Evolutionary conservation across 2,329 filamentous ascomycete species (phyloP).

Genomic region (Didymosphaeria variabile): DNA sequence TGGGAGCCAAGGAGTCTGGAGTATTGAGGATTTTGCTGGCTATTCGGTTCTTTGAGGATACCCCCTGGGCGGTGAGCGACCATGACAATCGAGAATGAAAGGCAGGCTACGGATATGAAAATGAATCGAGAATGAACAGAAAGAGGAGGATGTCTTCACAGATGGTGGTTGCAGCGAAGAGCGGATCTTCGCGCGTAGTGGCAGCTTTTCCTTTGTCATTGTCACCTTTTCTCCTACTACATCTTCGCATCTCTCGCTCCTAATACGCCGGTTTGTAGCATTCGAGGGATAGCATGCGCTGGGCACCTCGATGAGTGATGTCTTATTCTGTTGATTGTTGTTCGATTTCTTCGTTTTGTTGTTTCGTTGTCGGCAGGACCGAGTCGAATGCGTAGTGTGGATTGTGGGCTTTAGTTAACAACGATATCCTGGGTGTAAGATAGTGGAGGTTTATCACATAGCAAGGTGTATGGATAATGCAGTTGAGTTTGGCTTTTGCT

Average conservation of each 20-base stretch:
- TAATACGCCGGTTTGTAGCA: slow-evolving; percentile 33
- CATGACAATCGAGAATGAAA: slow-evolving; percentile 14
- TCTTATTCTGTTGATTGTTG: slow-evolving; percentile 12
- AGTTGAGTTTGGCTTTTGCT: neutral
- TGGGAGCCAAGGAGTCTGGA: slow-evolving; percentile 35
- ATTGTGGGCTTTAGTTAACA: slow-evolving; percentile 8
- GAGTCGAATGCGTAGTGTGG: slow-evolving; percentile 15
- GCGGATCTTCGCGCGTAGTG: neutral
- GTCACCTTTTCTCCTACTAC: slow-evolving; percentile 16
- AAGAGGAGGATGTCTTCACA: neutral
- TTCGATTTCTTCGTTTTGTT: slow-evolving; percentile 10
- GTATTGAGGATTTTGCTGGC: slow-evolving; percentile 22
- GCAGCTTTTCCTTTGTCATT: slow-evolving; percentile 19
- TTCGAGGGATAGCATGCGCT: slow-evolving; percentile 26
- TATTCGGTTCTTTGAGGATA: slow-evolving; percentile 39
- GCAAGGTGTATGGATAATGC: slow-evolving; percentile 9
- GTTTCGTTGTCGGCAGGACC: slow-evolving; percentile 30
- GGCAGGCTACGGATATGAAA: slow-evolving; percentile 11
- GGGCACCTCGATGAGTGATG: slow-evolving; percentile 24
- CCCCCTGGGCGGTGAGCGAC: slow-evolving; percentile 28
- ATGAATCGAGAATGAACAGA: slow-evolving; percentile 14
- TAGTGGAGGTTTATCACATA: neutral
- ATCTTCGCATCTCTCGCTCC: slow-evolving; percentile 32
- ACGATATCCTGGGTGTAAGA: slow-evolving; percentile 15
- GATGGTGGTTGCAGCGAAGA: neutral